Evolutionary conservation across 495 filamentous ascomycete genomes (phyloP), one percentile per base, ranked within the genome.

Genomic region (Corynascus novoguineensis): DNA sequence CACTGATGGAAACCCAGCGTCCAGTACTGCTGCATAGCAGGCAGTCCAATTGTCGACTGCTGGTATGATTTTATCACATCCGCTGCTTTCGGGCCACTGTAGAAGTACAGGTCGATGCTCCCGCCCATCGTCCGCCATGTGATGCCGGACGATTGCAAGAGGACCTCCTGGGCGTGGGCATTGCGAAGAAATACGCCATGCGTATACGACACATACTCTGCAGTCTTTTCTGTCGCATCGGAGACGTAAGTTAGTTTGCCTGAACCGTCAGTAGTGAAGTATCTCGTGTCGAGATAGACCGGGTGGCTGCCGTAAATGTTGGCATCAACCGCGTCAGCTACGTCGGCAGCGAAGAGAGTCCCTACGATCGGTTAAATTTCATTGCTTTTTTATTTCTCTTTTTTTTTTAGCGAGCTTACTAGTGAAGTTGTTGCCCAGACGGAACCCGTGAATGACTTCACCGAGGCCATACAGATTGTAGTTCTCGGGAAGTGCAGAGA

Each of bases 11-110:
- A 89, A 2, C 91, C 91, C 60, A 95, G 85, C 0, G 84, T 81
- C 87, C 88, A 96, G 70, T 95, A 96, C 52, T 88, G 87, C 68
- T 90, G 86, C 89, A 93, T 90, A 0, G 83, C 84, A 7, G 90
- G 85, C 21, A 86, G 72, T 0, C 87, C 87, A 51, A 85, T 78
- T 11, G 87, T 74, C 81, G 85, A 67, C 25, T 78, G 75, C 44
- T 87, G 78, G 66, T 96, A 95, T 52, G 88, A 77, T 61, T 77
- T 77, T 17, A 83, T 84, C 7, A 91, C 85, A 53, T 87, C 78
- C 56, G 82, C 77, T 2, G 89, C 89, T 31, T 74, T 80, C 1
- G 87, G 84, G 4, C 90, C 91, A 58, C 82, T 77, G 61, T 90
- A 79, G 70, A 95, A 90, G 67, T 92, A 92, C 21, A 96, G 78